A percentile compares a stretch with the other conserved stretches of the same genome.
phyloP scores from a whole-genome alignment of 2,329 filamentous ascomycete genomes.

The Mycocentrospora acerina region DNA sequence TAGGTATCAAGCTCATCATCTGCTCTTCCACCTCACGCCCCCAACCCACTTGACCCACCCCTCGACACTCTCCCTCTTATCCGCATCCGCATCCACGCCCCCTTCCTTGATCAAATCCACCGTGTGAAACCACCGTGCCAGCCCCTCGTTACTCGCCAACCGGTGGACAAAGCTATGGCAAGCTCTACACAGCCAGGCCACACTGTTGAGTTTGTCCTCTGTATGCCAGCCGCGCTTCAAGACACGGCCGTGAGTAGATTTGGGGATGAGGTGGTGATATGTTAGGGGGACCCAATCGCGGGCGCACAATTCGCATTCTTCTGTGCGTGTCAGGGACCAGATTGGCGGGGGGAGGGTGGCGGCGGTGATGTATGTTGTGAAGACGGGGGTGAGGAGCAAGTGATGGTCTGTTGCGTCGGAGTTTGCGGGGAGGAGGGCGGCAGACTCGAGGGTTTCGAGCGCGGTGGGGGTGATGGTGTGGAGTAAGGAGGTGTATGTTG shows the following conservation, averaged over 20 bases:
- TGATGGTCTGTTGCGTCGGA: constrained; percentile 42
- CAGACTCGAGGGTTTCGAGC: constrained; percentile 67
- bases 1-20: too few relatives aligned
- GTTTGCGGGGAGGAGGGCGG: constrained; percentile 59
- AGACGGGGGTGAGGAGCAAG: constrained; percentile 62
- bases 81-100: constrained; percentile 65
- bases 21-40: constrained; percentile 71
- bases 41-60: constrained; percentile 73
- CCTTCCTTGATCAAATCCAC: constrained; percentile 69
- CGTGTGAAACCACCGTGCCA: constrained; percentile 72
- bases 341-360: constrained; percentile 64
- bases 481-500: constrained; percentile 52
- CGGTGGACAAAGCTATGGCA: constrained; percentile 83
- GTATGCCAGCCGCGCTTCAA: constrained; percentile 78
- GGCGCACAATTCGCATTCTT: constrained; percentile 72
- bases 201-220: constrained; percentile 72
- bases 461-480: constrained; percentile 60
- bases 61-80: constrained; percentile 70
- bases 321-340: constrained; percentile 58
- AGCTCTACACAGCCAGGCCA: constrained; percentile 82
- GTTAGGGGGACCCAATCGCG: constrained; percentile 74
- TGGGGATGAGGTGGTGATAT: constrained; percentile 86
- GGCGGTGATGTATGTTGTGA: constrained; percentile 63
- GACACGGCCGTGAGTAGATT: constrained; percentile 72
- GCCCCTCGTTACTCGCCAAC: constrained; percentile 72